Conservation (phyloP, 108 stramenopile genomes). For the Discostella pseudostelligera region DNA sequence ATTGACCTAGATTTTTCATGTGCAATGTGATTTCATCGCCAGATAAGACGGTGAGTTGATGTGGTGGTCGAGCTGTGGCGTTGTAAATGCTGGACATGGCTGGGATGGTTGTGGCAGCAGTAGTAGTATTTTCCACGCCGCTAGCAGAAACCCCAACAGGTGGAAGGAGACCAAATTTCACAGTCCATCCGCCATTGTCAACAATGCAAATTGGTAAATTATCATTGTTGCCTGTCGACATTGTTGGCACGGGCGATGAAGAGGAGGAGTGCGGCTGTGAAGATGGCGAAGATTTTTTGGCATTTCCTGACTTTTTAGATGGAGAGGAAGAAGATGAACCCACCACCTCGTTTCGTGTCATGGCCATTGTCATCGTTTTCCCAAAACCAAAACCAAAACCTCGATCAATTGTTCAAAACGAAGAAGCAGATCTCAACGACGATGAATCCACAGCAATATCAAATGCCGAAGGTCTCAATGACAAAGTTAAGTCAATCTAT, state of each 20-base stretch:
- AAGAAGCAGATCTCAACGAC: no score
- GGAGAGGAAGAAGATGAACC: background rate
- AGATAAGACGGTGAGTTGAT: slow-evolving; percentile 70
- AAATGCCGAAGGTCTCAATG: no score
- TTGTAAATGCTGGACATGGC: slow-evolving; percentile 53
- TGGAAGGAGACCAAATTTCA: slow-evolving; percentile 67
- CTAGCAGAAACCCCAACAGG: background rate
- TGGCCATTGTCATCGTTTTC: background rate
- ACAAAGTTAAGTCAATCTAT: no score
- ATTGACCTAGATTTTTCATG: slow-evolving; percentile 69
- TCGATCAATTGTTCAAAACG: no score
- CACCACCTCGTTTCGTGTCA: background rate
- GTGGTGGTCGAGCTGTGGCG: slow-evolving; percentile 73
- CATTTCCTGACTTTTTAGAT: no score
- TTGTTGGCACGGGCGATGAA: no score
- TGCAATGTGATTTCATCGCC: slow-evolving; percentile 63
- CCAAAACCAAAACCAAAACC: no score
- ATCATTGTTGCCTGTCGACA: background rate
- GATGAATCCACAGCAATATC: no score
- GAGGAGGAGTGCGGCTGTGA: background rate
- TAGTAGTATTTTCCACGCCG: background rate
- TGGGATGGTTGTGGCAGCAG: slow-evolving; percentile 3
- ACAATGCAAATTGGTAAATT: slow-evolving; percentile 44
- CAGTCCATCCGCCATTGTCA: slow-evolving; percentile 82
- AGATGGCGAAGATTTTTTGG: no score